Evolutionary conservation across 768 basidiomycete species (phyloP).

Genomic region (Macrolepiota fuliginosa): DNA sequence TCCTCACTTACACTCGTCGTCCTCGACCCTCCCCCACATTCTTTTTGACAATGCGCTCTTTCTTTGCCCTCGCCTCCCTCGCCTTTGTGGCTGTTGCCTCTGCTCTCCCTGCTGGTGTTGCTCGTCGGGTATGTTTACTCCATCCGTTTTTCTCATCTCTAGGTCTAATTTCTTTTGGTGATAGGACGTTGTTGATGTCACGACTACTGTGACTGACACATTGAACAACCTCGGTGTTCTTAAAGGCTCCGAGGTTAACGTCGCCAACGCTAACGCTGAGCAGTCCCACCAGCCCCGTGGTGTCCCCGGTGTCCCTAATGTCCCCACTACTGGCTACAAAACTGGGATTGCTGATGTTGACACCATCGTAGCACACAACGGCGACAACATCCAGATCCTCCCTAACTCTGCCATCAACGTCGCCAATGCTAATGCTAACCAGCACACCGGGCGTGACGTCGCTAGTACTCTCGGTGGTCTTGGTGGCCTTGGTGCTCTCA

Average conservation of each 20-base stretch:
- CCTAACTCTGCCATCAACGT: too few relatives aligned
- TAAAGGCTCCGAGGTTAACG: not conserved
- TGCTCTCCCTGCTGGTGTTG: conserved; percentile 7
- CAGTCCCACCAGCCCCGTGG: not conserved
- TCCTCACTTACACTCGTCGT: conserved; percentile 11
- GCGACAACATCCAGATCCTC: not conserved
- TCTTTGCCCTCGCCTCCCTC: conserved; percentile 15
- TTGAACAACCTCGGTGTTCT: not conserved
- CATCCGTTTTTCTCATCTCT: not conserved
- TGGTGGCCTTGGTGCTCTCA: not conserved
- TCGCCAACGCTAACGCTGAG: not conserved
- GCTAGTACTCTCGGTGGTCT: not conserved
- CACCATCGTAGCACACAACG: not conserved
- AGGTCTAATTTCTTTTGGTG: not conserved
- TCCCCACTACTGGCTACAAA: not conserved
- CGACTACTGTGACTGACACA: not conserved
- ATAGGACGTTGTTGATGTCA: not conserved
- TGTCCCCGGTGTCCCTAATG: not conserved
- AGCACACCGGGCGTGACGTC: too few relatives aligned
- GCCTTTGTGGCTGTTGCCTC: conserved; percentile 3
- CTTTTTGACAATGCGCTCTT: conserved; percentile 8
- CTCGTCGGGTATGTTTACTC: not conserved
- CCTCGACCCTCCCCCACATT: conserved; percentile 13
- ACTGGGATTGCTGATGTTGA: not conserved
- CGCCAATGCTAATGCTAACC: too few relatives aligned